Base-by-base conservation (phyloP, 371 early-diverging fungal genomes). In the Fennellomyces sp. region DNA sequence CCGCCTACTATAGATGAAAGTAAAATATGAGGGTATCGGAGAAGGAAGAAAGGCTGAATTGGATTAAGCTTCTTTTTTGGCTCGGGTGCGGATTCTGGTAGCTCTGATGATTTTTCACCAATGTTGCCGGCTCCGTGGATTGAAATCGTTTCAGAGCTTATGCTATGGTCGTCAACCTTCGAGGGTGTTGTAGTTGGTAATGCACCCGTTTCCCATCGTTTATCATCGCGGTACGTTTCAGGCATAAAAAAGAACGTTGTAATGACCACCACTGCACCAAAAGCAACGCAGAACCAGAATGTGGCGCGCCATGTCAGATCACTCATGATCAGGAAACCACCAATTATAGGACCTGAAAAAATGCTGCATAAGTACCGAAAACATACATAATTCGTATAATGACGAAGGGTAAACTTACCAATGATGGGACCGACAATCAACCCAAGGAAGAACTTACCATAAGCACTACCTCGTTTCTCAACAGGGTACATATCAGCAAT, bases 211-310 rank as follows among this genome's bases (percentile, higher is more conserved):
- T 58, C 65, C 17, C 41, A 56, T 33, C 11, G 33, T 7, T 36
- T 56, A 27, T 72, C 64, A 21, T 58, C 62, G 6, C 85, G 81
- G 50, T 83, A 84, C 0, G 88, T 88, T 59, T 90, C 90, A 0
- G 87, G 87, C 61, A 87, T 75, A 42, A 82, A 62, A 42, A 82
- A 62, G 31, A 81, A 54, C 5, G 82, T 11, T 17, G 76, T 52
- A 52, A 82, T 33, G 7, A 39, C 71, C 7, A 82, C 69, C 7
- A 78, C 27, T 10, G 65, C 72, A 29, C 84, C 78, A 57, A 80
- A 68, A 19, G 77, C 81, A 13, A 83, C 69, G 63, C 83, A 76
- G 59, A 85, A 73, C 74, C 82, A 85, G 57, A 85, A 87, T 28
- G 80, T 80, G 29, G 81, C 76, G 8, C 84, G 71, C 89, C 89